These are phyloP conservation scores for Echeveria elegans DNA, from an alignment of 164 flowering plant genomes.

Conservation along the genomic window DNA sequence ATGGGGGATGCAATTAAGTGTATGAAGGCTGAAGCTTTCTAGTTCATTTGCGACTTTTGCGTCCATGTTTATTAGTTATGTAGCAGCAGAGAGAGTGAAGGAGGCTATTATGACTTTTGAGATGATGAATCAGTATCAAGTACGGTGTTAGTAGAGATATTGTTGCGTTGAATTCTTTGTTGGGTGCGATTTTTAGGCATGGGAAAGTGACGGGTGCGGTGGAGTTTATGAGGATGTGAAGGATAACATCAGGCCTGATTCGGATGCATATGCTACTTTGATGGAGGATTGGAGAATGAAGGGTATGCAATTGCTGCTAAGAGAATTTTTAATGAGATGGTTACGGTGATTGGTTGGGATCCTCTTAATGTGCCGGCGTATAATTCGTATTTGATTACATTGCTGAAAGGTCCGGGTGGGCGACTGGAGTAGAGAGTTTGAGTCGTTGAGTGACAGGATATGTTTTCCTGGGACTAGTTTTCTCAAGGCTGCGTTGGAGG, in stretches of 20 bases:
- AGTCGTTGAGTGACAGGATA: constrained; percentile 29
- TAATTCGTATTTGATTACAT: constrained; percentile 47
- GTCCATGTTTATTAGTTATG: constrained; percentile 63
- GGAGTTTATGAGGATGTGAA: constrained; percentile 32
- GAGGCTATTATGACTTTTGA: constrained; percentile 60
- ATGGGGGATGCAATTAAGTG: constrained; percentile 81
- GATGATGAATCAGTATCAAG: constrained; percentile 62
- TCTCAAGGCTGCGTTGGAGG: constrained; percentile 31
- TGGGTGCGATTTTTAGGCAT: constrained; percentile 59
- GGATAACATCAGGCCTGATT: constrained; percentile 40
- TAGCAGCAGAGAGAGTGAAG: constrained; percentile 22
- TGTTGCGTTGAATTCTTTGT: constrained; percentile 54
- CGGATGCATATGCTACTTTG: constrained; percentile 59
- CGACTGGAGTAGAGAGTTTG: constrained; percentile 30
- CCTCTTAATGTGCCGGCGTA: constrained; percentile 54
- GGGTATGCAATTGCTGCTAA: constrained; percentile 28
- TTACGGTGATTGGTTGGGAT: constrained; percentile 57
- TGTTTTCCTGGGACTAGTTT: constrained; percentile 59
- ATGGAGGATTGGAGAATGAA: constrained; percentile 76
- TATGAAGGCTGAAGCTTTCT: constrained; percentile 42
- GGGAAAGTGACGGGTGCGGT: constrained; percentile 35
- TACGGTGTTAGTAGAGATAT: constrained; percentile 45
- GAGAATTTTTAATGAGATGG: constrained; percentile 46
- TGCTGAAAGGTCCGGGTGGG: constrained; percentile 45
- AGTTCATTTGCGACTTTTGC: constrained; percentile 60